Percentiles rank a stretch among this genome's conserved stretches.
Evolutionary conservation across 1,139 yeast genomes (phyloP).

Genomic region (Trichomonascaceae sp.): DNA sequence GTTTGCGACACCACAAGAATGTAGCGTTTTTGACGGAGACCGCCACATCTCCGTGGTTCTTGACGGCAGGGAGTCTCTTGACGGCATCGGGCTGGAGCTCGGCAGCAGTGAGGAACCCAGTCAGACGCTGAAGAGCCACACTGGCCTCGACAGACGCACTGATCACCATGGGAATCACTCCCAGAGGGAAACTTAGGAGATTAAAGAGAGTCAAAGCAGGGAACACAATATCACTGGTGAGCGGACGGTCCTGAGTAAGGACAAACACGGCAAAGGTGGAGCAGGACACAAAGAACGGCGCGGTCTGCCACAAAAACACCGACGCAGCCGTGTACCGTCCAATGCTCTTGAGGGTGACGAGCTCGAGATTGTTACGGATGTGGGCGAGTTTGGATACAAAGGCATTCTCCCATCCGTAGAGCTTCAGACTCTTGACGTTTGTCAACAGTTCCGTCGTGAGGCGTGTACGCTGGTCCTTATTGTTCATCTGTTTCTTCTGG

Average conservation of each 20-base stretch:
- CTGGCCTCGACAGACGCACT: conserved; percentile 81
- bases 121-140: conserved; percentile 71
- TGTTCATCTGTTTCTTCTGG: conserved; percentile 63
- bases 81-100: conserved; percentile 80
- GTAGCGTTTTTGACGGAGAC: conserved; percentile 63
- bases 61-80: conserved; percentile 39
- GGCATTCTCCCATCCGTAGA: conserved; percentile 93
- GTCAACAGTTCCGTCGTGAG: conserved; percentile 77
- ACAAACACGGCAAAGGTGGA: conserved; percentile 82
- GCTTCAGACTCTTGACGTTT: conserved; percentile 80
- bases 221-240: conserved; percentile 86
- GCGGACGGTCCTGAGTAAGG: conserved; percentile 46
- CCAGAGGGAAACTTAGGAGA: conserved; percentile 78
- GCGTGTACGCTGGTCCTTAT: conserved; percentile 57
- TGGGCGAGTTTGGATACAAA: conserved; percentile 57
- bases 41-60: conserved; percentile 50
- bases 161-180: conserved; percentile 86
- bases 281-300: conserved; percentile 87
- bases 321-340: conserved; percentile 66
- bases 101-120: conserved; percentile 55
- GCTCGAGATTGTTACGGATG: conserved; percentile 84
- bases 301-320: conserved; percentile 69
- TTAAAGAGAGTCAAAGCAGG: conserved; percentile 80
- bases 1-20: conserved; percentile 78
- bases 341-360: conserved; percentile 61